Conservation (phyloP, 352 stramenopile species). For the Phytophthora tubulina region DNA sequence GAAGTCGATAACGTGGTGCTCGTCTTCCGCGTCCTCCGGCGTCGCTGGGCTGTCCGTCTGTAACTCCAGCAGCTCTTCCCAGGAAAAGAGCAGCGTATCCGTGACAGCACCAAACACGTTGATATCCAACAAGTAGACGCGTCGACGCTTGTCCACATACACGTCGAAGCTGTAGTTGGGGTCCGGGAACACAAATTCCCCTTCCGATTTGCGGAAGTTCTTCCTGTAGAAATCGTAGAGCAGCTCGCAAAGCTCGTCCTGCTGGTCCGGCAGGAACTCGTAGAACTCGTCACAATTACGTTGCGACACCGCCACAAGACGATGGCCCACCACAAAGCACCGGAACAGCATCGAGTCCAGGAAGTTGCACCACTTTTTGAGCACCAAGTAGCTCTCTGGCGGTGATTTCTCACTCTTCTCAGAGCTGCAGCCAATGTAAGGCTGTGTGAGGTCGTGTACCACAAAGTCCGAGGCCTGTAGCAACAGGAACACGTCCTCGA, state of each 20-base stretch:
- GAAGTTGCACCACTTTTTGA: slow-evolving; percentile 96
- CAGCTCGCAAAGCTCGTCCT: slow-evolving; percentile 70
- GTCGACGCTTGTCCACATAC: slow-evolving; percentile 94
- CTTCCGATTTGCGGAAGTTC: slow-evolving; percentile 46
- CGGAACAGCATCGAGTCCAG: slow-evolving; percentile 96
- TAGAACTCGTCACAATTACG: slow-evolving; percentile 94
- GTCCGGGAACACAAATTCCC: slow-evolving; percentile 63
- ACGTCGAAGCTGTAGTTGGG: slow-evolving; percentile 94
- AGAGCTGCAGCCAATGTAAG: slow-evolving; percentile 75
- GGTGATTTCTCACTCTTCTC: slow-evolving; percentile 21
- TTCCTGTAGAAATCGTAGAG: slow-evolving; percentile 75
- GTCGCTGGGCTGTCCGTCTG: slow-evolving; percentile 25
- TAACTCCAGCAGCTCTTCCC: slow-evolving; percentile 80
- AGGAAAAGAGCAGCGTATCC: slow-evolving; percentile 94
- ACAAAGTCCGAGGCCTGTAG: slow-evolving; percentile 91
- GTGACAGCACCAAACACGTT: slow-evolving; percentile 95
- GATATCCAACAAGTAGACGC: slow-evolving; percentile 95
- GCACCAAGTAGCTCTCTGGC: slow-evolving; percentile 75
- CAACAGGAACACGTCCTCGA: slow-evolving; percentile 87
- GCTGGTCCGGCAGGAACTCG: slow-evolving; percentile 85
- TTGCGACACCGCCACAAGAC: slow-evolving; percentile 92
- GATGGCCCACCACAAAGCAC: slow-evolving; percentile 90
- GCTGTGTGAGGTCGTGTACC: slow-evolving; percentile 91
- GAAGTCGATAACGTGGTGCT: slow-evolving; percentile 74
- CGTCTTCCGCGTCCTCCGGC: slow-evolving; percentile 45